A percentile compares a stretch with the other conserved stretches of the same genome.
phyloP scores from a whole-genome alignment of 106 monocot genomes.

The Allium sativum region DNA sequence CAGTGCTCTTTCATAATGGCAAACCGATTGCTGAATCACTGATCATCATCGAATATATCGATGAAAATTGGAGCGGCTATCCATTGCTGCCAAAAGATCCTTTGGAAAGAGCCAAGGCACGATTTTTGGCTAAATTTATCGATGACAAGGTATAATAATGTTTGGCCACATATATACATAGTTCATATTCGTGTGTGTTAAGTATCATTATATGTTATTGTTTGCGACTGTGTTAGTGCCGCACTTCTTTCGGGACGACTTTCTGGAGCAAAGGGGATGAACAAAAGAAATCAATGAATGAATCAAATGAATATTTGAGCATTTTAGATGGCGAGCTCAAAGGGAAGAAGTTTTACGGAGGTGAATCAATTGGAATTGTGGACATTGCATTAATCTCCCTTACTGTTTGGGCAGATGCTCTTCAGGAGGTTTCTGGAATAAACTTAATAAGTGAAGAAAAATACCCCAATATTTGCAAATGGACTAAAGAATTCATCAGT shows the following conservation, averaged over 20 bases:
- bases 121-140: constrained; percentile 5
- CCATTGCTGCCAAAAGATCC: not conserved
- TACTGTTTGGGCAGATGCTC: not conserved
- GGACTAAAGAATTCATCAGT: not conserved
- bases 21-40: constrained; percentile 6
- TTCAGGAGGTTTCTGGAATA: not conserved
- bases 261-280: not conserved
- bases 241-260: not conserved
- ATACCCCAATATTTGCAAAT: not conserved
- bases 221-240: not conserved
- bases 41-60: constrained; percentile 14
- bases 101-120: constrained; percentile 1
- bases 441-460: not conserved
- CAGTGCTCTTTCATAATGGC: constrained; percentile 9
- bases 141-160: constrained; percentile 13
- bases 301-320: not conserved
- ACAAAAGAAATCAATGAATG: not conserved
- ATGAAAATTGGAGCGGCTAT: constrained; percentile 1
- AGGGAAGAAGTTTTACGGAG: not conserved
- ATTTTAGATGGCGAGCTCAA: not conserved
- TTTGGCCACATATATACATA: not conserved
- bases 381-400: not conserved
- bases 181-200: not conserved
- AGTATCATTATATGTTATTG: not conserved
- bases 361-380: not conserved